A percentile compares a stretch with the other conserved stretches of the same genome.
These are phyloP conservation scores for Zea luxurians DNA, from an alignment of 176 grass and related monocot genomes.

Conservation along the genomic window DNA sequence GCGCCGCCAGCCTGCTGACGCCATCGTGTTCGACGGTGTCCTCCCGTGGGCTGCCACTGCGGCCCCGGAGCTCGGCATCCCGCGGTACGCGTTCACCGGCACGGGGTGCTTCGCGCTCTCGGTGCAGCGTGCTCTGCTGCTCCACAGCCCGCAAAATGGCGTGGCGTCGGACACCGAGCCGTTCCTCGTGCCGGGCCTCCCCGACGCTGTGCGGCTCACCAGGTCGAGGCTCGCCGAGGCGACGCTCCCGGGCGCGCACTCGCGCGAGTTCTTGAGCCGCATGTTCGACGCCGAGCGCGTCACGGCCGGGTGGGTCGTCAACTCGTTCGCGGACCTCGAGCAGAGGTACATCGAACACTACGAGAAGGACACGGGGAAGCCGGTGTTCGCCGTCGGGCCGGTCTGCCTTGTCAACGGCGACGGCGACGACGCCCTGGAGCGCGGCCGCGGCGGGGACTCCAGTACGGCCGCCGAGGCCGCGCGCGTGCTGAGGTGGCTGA, in stretches of 20 bases:
- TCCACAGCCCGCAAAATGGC: conserved; percentile 40
- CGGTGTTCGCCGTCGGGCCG: conserved; percentile 55
- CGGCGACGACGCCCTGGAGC: conserved; percentile 43
- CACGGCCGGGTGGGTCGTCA: conserved; percentile 67
- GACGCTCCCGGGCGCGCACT: conserved; percentile 47
- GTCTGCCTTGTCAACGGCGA: conserved; percentile 54
- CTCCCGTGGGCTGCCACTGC: conserved; percentile 62
- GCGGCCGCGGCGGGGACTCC: conserved; percentile 35
- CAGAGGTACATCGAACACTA: conserved; percentile 55
- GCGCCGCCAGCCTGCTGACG: conserved; percentile 36
- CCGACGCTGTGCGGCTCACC: conserved; percentile 49
- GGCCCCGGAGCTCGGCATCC: conserved; percentile 45
- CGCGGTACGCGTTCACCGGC: conserved; percentile 61
- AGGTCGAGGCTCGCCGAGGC: conserved; percentile 57
- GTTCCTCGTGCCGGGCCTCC: conserved; percentile 53
- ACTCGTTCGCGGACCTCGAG: conserved; percentile 62
- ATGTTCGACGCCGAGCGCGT: conserved; percentile 45
- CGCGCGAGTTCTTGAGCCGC: conserved; percentile 51
- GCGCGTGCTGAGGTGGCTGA: conserved; percentile 52
- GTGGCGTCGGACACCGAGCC: conserved; percentile 41
- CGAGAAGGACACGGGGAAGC: conserved; percentile 60
- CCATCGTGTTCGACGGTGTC: conserved; percentile 59
- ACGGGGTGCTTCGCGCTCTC: conserved; percentile 72
- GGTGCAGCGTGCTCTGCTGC: conserved; percentile 47
- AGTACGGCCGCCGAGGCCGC: conserved; percentile 21